These are phyloP conservation scores for Colletotrichum tropicale DNA, from an alignment of 2,329 filamentous ascomycete species.

Conservation along the genomic window DNA sequence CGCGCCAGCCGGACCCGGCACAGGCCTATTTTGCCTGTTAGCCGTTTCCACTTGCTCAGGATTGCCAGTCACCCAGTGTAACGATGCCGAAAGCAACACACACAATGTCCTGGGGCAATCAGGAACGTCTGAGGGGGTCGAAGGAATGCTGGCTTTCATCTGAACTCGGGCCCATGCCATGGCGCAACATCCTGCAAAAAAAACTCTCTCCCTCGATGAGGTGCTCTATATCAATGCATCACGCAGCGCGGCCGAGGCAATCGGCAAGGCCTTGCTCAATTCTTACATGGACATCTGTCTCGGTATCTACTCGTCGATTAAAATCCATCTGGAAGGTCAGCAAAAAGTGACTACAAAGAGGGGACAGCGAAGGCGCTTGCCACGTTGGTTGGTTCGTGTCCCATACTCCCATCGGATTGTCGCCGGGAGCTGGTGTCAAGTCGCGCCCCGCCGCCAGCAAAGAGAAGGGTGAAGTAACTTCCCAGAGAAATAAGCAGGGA, in stretches of 20 bases:
- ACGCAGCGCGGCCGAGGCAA: neutral
- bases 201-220: neutral
- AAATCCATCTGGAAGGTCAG: neutral
- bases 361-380: neutral
- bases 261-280: neutral
- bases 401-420: neutral
- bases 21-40: neutral
- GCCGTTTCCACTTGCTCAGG: neutral
- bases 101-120: neutral
- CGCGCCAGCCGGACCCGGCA: neutral
- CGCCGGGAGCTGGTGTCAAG: neutral
- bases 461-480: neutral
- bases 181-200: neutral
- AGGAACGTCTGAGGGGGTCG: neutral
- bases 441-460: neutral
- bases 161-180: conserved; percentile 3
- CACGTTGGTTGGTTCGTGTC: neutral
- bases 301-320: neutral
- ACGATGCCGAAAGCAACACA: neutral
- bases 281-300: neutral
- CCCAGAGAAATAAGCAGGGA: neutral
- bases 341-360: neutral
- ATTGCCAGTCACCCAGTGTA: neutral
- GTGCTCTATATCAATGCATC: neutral
- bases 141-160: neutral